Evolutionary conservation across 106 monocot species (phyloP), one percentile per base, ranked within the genome.

Genomic region (Amphibolis antarctica): DNA sequence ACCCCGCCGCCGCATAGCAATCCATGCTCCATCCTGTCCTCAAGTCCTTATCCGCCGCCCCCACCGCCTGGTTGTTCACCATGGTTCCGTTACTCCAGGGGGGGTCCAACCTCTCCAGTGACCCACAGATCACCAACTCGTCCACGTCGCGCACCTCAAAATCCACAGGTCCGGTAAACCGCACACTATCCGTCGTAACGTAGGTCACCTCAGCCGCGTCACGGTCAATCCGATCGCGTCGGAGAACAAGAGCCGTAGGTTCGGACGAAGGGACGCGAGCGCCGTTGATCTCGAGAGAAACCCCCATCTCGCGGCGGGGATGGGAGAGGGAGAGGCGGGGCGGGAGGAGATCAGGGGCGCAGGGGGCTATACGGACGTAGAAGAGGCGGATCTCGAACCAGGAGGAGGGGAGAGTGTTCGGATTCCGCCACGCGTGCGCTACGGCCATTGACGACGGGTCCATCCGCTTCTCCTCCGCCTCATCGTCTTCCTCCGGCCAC

Each of bases 301-400:
- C 79, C 22, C 79, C 85, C 44, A 61, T 72, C 75, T 81, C 85
- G 28, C 85, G 85, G 53, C 79, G 81, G 64, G 82, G 88, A 42
- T 82, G 79, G 63, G 72, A 65, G 12, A 89, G 79, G 54, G 74
- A 72, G 51, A 89, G 77, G 18, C 54, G 15, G 3, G 74, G 24
- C 0, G 88, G 88, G 5, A 63, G 77, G 50, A 79, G 7, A 29
- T 76, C 75, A 21, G 66, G 64, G 18, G 64, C 49, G 73, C 78
- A 79, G 4, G 78, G 79, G 18, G 69, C 55, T 51, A 85, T 62
- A 58, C 85, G 78, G 46, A 85, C 82, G 66, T 82, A 89, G 82
- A 89, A 89, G 46, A 89, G 82, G 60, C 85, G 85, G 68, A 89
- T 84, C 71, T 85, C 82, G 56, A 89, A 64, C 68, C 71, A 85